These are phyloP conservation scores for Alternaria alternata DNA, from an alignment of 2,329 filamentous ascomycete species.

Conservation along the genomic window DNA sequence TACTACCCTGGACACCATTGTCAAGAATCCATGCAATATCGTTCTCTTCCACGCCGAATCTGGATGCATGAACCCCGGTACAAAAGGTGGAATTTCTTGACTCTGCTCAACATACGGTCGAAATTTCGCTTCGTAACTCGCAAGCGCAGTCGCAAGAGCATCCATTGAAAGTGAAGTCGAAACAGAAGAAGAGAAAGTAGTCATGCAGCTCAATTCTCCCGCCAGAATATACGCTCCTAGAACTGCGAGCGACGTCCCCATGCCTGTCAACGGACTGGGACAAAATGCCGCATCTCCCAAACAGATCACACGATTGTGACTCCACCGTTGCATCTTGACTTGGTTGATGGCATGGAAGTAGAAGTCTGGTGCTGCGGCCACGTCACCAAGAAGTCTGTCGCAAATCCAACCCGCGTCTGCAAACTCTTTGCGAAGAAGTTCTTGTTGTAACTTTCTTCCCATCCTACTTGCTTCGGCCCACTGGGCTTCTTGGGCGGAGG, in stretches of 20 bases:
- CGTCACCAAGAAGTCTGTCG: not conserved
- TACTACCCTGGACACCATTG: conserved; percentile 2
- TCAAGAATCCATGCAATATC: not conserved
- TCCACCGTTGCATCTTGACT: not conserved
- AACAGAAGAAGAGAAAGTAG: not conserved
- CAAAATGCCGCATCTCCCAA: conserved; percentile 55
- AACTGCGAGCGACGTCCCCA: conserved; percentile 46
- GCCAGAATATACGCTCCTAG: conserved; percentile 51
- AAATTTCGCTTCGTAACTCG: not conserved
- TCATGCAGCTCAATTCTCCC: conserved; percentile 31
- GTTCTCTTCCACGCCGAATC: not conserved
- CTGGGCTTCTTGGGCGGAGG: not conserved
- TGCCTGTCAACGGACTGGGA: conserved; percentile 59
- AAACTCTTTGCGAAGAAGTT: not conserved
- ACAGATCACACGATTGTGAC: conserved; percentile 50
- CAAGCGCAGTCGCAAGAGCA: not conserved
- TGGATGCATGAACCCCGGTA: not conserved
- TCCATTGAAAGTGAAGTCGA: not conserved
- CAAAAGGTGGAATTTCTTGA: not conserved
- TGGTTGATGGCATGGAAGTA: not conserved
- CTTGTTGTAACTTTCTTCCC: not conserved
- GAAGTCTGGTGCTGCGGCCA: not conserved
- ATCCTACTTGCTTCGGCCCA: not conserved
- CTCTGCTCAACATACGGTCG: not conserved
- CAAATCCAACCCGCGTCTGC: not conserved